phyloP scores from a whole-genome alignment of 2,329 filamentous ascomycete genomes.

The Trichoderma semiorbis region DNA sequence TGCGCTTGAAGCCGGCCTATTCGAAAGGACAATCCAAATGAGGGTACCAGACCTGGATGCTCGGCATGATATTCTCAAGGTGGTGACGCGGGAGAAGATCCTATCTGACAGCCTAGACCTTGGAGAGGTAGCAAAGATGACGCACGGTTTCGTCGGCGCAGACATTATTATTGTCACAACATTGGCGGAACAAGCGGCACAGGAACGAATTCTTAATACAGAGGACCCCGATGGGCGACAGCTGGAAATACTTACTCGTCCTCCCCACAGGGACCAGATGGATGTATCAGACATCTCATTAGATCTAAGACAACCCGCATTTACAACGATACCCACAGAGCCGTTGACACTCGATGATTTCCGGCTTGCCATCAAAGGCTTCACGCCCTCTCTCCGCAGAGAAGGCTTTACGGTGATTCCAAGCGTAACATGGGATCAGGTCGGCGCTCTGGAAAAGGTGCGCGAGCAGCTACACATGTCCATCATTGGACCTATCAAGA shows the following conservation, averaged over 20 bases:
- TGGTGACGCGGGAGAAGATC: slow-evolving; percentile 63
- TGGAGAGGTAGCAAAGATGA: slow-evolving; percentile 70
- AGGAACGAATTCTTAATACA: slow-evolving; percentile 33
- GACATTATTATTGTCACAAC: slow-evolving; percentile 69
- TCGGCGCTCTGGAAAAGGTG: slow-evolving; percentile 78
- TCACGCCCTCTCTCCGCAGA: slow-evolving; percentile 63
- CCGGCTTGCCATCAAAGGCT: slow-evolving; percentile 65
- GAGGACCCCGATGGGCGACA: slow-evolving; percentile 25
- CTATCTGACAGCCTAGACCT: slow-evolving; percentile 72
- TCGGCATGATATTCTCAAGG: slow-evolving; percentile 72
- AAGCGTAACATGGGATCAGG: slow-evolving; percentile 87
- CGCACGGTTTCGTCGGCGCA: slow-evolving; percentile 88
- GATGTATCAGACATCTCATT: slow-evolving; percentile 13
- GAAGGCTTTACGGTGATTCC: slow-evolving; percentile 96
- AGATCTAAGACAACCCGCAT: slow-evolving; percentile 10
- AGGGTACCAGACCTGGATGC: slow-evolving; percentile 78
- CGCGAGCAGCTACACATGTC: slow-evolving; percentile 78
- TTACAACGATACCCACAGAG: neutral
- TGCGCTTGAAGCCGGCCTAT: slow-evolving; percentile 69
- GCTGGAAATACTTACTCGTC: slow-evolving; percentile 6
- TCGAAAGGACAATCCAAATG: slow-evolving; percentile 82
- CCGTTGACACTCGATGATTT: slow-evolving; percentile 54
- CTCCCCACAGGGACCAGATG: slow-evolving; percentile 9
- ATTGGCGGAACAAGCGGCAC: slow-evolving; percentile 39
- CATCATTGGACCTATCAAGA: slow-evolving; percentile 84